Base-by-base conservation (phyloP, 2,329 filamentous ascomycete genomes). In the Uncinocarpus reesii region DNA sequence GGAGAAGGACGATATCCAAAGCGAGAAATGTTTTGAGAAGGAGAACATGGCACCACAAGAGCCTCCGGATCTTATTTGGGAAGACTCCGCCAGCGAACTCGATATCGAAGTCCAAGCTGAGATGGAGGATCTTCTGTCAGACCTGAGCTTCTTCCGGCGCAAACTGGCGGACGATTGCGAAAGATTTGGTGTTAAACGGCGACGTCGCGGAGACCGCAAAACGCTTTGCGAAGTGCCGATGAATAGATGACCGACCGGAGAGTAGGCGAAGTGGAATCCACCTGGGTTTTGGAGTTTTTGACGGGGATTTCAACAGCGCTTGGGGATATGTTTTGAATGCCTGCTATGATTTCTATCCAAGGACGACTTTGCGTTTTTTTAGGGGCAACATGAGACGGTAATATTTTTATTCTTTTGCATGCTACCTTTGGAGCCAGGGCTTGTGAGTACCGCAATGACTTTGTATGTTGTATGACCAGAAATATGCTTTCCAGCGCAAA, bases 91-190 rank as follows among this genome's bases (percentile, higher is more conserved):
- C 40, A 64, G 72, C 10, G 56, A 59, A 15, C 71, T 78, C 38
- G 75, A 73, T 0, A 62, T 69, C 32, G 75, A 89, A 53, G 77
- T 89, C 70, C 86, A 95, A 61, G 80, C 81, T n/a, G 80, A 86
- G 60, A 90, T 94, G 74, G 80, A 89, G 56, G 81, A 83, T 29
- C 76, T 96, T 60, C 72, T 98, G 55, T 80, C 81, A 57, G 89
- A 96, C 57, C 62, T 94, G 47, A 78, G 77, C 24, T 64, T 90
- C 61, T 93, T 94, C 70, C 83, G 83, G 64, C 80, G 80, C 59
- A 96, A 95, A 70, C 80, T 96, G 53, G 81, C 79, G 5, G 87
- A 92, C 58, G 92, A 96, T 31, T 63, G 67, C 53, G 64, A 69
- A 40, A 61, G 66, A 49, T 69, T 68, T 49, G 61, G 62, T 11